These are phyloP conservation scores for Monosporascus cannonballus DNA, from an alignment of 2,329 filamentous ascomycete species.

Conservation along the genomic window DNA sequence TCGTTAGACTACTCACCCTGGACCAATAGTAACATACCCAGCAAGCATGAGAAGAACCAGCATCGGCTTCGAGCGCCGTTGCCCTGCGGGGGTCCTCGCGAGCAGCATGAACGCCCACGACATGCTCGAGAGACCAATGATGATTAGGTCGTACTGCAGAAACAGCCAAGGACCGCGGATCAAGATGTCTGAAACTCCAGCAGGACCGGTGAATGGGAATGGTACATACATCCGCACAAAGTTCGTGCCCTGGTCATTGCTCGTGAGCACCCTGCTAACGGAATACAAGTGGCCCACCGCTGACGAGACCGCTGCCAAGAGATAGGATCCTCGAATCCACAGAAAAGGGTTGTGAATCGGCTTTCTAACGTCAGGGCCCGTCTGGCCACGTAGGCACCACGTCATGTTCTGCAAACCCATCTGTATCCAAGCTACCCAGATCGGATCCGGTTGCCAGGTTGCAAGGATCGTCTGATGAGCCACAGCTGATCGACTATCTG, in stretches of 20 bases:
- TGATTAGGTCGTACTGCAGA: conserved; percentile 21
- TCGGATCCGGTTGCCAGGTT: conserved; percentile 17
- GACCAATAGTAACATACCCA: conserved; percentile 12
- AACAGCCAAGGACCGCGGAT: conserved; percentile 18
- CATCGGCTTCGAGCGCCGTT: conserved; percentile 1
- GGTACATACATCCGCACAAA: conserved; percentile 16
- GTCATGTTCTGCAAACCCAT: conserved; percentile 2
- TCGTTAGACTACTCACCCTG: neutral
- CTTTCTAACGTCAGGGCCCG: neutral
- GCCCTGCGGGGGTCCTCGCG: conserved; percentile 2
- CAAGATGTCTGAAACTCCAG: conserved; percentile 10
- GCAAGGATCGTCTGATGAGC: conserved; percentile 18
- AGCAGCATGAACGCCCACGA: conserved; percentile 18
- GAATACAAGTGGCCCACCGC: conserved; percentile 15
- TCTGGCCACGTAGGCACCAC: conserved; percentile 1
- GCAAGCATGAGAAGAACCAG: conserved; percentile 6
- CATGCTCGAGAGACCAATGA: conserved; percentile 17
- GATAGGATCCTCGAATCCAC: conserved; percentile 15
- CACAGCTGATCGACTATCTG: conserved; percentile 8
- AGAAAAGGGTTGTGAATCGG: conserved; percentile 2
- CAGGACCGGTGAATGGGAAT: conserved; percentile 8
- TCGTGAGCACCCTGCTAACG: conserved; percentile 6
- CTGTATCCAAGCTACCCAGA: conserved; percentile 15
- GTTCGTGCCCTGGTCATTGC: conserved; percentile 6
- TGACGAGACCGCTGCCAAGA: conserved; percentile 13